Evolutionary conservation across 2,329 filamentous ascomycete genomes (phyloP), one percentile per base, ranked within the genome.

Genomic region (Leptographium procerum): DNA sequence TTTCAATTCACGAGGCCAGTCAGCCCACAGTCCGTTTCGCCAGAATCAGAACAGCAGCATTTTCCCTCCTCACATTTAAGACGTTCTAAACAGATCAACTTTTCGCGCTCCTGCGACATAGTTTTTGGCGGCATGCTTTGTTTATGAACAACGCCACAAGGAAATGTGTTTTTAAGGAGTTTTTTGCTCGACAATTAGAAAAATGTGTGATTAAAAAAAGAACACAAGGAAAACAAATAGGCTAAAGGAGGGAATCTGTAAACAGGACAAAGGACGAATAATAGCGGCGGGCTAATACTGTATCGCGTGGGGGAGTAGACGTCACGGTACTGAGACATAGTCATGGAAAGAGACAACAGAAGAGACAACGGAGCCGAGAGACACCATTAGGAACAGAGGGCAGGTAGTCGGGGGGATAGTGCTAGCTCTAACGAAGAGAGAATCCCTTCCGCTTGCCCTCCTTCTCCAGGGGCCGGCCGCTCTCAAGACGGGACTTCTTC

Each of bases 361-460:
- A 53, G 40, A 58, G 34, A 52, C 63, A 64, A 65, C 61, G 63
- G 34, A 14, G 48, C 22, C 51, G 34, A 63, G 22, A n/a, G 52
- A 58, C 40, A 10, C 10, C 14, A 31, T 9, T 28, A 36, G 50
- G 28, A 33, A 26, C 33, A 26, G 48, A 36, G 19, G 56, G 14
- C 50, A 33, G 28, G 34, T 34, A 36, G 43, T 33, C 19, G 8
- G n/a, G 26, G 13, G 62, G 59, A 55, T 57, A 24, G 61, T 55
- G 47, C 11, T 1, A 7, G 61, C 65, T 65, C 85, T 92, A 95
- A 76, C 94, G 91, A 72, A 99, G 88, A 65, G 94, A 99, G 83
- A 99, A 99, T 61, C 92, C 92, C 89, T 97, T 97, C 78, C 91
- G 89, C 87, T 96, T 96, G 77, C 87, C 87, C 81, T 97, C 92